Base-by-base conservation (phyloP, 176 grass and related monocot species). In the Cymbopogon citratus region DNA sequence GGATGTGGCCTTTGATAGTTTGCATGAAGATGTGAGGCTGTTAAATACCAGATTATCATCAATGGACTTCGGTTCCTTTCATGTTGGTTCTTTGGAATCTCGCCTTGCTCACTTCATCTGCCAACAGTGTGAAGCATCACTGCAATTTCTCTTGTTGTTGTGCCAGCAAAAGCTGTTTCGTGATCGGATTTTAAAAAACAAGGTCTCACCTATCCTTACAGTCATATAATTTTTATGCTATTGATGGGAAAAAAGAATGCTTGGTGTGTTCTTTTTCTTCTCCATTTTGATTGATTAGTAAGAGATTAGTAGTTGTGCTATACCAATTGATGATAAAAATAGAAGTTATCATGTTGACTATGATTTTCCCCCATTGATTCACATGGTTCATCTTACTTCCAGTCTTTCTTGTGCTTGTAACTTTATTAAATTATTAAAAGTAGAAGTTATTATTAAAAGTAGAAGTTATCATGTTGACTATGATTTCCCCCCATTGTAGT, bases 81-180 rank as follows among this genome's bases (percentile, higher is more conserved):
- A 80, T 45, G 69, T 49, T 73, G 82, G 74, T 63, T 74, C 80
- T 69, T 69, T 90, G 74, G 88, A 89, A 24, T 66, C 76, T 40
- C 84, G 79, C 84, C 77, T 83, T 33, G 73, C 84, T 40, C 77
- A 95, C 74, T 98, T 94, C 40, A 84, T 95, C 49, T 92, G 92
- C 77, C 95, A 94, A 83, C 95, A 98, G 78, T 93, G 86, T 0
- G 95, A 98, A 72, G 88, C 88, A 78, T 93, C 90, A 44, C 89
- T 98, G 82, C 95, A 98, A 64, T 93, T 98, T 94, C 88, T 98
- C 80, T 84, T 94, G 45, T 91, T 86, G 33, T 64, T 98, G 80
- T 93, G 95, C 86, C 95, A 98, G 40, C 95, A 98, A 57, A 98
- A 98, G 66, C 66, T 84, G 27, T 93, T 98, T 73, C 90, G 88